A percentile compares a stretch with the other conserved stretches of the same genome.
Evolutionary conservation across 1,284 basidiomycete species (phyloP).

Genomic region (Dichomitus squalens): DNA sequence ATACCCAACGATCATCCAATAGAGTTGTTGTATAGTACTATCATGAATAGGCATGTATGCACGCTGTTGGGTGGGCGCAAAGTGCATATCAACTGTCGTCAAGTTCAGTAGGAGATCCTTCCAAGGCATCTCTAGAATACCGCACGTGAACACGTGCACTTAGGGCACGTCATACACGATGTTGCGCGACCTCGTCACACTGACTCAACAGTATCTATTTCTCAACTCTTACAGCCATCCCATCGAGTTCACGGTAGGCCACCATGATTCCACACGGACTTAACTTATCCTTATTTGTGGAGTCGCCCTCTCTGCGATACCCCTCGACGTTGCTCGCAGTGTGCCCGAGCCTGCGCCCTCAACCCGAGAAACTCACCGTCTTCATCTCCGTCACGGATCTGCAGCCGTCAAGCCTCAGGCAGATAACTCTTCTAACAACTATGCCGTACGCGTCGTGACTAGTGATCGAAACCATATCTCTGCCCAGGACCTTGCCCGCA

Average conservation of each 20-base stretch:
- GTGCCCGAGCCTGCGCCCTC: not conserved
- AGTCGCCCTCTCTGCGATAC: too few relatives aligned
- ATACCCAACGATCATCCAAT: not conserved
- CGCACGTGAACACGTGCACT: not conserved
- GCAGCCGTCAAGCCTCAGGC: conserved; percentile 42
- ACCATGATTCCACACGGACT: too few relatives aligned
- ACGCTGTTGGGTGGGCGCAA: not conserved
- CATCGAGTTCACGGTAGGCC: too few relatives aligned
- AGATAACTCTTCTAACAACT: conserved; percentile 46
- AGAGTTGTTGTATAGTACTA: not conserved
- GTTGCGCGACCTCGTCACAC: not conserved
- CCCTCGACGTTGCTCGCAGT: too few relatives aligned
- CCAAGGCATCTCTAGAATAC: too few relatives aligned
- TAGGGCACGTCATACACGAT: not conserved
- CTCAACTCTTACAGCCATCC: too few relatives aligned
- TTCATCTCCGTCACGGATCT: conserved; percentile 54
- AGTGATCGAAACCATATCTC: conserved; percentile 40
- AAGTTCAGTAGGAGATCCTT: too few relatives aligned
- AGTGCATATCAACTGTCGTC: too few relatives aligned
- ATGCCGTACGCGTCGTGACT: conserved; percentile 48
- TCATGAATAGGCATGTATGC: not conserved
- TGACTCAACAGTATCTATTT: too few relatives aligned
- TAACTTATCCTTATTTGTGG: too few relatives aligned
- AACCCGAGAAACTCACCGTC: conserved; percentile 48
- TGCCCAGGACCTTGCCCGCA: conserved; percentile 38